Evolutionary conservation across 805 yeast genomes (phyloP).

Genomic region (Candida nemodendra): DNA sequence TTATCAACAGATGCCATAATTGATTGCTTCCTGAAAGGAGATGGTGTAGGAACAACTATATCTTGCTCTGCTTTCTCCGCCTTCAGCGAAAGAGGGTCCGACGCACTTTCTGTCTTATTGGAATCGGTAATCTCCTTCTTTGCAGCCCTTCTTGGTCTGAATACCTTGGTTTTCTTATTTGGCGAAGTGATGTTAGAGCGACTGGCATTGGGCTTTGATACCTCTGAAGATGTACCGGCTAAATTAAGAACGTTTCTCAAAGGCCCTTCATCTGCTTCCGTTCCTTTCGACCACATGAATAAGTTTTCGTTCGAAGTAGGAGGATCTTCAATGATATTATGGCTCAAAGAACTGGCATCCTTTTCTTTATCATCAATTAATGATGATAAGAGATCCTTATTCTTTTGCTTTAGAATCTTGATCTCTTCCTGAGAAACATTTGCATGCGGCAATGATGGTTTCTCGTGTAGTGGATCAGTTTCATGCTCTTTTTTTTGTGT

Average conservation of each 20-base stretch:
- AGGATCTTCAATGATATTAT: slow-evolving; percentile 17
- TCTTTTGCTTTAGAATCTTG: slow-evolving; percentile 31
- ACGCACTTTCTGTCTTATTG: slow-evolving; percentile 3
- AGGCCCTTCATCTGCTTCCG: slow-evolving; percentile 16
- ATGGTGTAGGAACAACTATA: background rate
- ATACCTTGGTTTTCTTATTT: slow-evolving; percentile 39
- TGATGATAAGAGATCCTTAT: slow-evolving; percentile 39
- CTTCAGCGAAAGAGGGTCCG: slow-evolving; percentile 15
- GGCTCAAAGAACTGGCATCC: slow-evolving; percentile 7
- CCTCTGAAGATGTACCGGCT: slow-evolving; percentile 6
- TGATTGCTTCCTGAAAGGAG: slow-evolving; percentile 27
- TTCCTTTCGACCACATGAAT: slow-evolving; percentile 11
- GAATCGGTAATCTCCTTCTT: slow-evolving; percentile 2
- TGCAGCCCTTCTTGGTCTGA: slow-evolving; percentile 43
- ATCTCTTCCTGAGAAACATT: slow-evolving; percentile 11
- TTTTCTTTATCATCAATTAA: slow-evolving; percentile 39
- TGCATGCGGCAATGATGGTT: too few relatives aligned
- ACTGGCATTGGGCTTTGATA: slow-evolving; percentile 6
- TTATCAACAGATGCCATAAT: slow-evolving; percentile 48
- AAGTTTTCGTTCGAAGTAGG: slow-evolving; percentile 18
- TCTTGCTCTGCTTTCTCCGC: slow-evolving; percentile 7
- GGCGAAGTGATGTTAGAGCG: slow-evolving; percentile 33
- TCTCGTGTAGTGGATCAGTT: slow-evolving; percentile 6
- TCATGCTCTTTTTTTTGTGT: slow-evolving; percentile 11
- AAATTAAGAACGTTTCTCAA: slow-evolving; percentile 20